phyloP scores from a whole-genome alignment of 768 basidiomycete genomes.

The Fomitopsis pulvina region DNA sequence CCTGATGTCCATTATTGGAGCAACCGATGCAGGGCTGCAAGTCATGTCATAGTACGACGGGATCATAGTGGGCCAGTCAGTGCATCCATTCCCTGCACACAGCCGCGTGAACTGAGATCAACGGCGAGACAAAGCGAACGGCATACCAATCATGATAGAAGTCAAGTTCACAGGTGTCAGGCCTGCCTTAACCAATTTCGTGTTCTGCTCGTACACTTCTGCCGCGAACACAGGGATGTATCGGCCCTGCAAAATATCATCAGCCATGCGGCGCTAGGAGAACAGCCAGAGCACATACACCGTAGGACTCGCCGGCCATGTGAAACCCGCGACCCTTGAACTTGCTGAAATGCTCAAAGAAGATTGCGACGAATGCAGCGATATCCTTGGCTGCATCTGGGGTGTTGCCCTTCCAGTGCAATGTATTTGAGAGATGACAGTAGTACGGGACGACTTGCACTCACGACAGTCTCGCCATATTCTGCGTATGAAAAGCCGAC shows the following conservation, averaged over 20 bases:
- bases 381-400: slow-evolving; percentile 67
- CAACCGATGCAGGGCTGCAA: slow-evolving; percentile 38
- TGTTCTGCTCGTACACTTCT: slow-evolving; percentile 43
- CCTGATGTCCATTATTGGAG: slow-evolving; percentile 42
- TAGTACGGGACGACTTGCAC: slow-evolving; percentile 39
- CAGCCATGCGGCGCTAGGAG: slow-evolving; percentile 31
- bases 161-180: slow-evolving; percentile 43
- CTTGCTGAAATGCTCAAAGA: slow-evolving; percentile 66
- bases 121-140: slow-evolving; percentile 27
- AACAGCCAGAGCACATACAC: slow-evolving; percentile 30
- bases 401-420: slow-evolving; percentile 41
- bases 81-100: slow-evolving; percentile 38
- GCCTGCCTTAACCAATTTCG: slow-evolving; percentile 33
- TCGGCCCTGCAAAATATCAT: slow-evolving; percentile 35
- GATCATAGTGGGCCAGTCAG: slow-evolving; percentile 31
- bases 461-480: slow-evolving; percentile 51
- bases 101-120: slow-evolving; percentile 47
- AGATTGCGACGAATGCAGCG: slow-evolving; percentile 63
- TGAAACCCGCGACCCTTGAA: slow-evolving; percentile 56
- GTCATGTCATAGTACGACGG: slow-evolving; percentile 45
- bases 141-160: slow-evolving; percentile 37
- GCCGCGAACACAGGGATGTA: slow-evolving; percentile 47
- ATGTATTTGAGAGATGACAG: slow-evolving; percentile 8
- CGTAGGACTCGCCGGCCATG: slow-evolving; percentile 43
- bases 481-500: slow-evolving; percentile 41